Evolutionary conservation across 495 filamentous ascomycete species (phyloP).

Genomic region (Xylaria longipes): DNA sequence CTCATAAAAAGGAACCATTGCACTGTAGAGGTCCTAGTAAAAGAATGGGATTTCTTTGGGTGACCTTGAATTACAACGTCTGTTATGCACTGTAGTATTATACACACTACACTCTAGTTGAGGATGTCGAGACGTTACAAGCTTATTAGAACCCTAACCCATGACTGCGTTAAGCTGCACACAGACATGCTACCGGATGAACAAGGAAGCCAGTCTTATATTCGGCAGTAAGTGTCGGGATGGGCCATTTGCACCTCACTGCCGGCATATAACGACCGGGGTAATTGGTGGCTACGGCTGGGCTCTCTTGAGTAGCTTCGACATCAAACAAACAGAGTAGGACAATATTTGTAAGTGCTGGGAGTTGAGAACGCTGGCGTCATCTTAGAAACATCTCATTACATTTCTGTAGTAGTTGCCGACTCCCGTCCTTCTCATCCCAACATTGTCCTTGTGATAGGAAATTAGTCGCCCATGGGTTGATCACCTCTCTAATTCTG

Average conservation of each 20-base stretch:
- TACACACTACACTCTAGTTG: not conserved
- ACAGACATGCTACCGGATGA: not conserved
- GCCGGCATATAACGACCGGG: not conserved
- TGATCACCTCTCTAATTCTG: not conserved
- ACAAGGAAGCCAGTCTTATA: not conserved
- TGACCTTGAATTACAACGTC: not conserved
- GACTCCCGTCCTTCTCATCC: not conserved
- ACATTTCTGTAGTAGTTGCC: not conserved
- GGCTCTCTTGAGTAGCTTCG: not conserved
- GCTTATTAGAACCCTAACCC: not conserved
- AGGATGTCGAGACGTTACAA: not conserved
- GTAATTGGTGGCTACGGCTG: not conserved
- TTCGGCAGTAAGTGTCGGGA: slow-evolving; percentile 9
- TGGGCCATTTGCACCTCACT: not conserved
- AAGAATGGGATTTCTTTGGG: not conserved
- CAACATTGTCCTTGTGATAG: not conserved
- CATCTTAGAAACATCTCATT: not conserved
- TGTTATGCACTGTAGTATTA: slow-evolving; percentile 1
- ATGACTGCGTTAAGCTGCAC: not conserved
- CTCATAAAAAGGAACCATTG: not conserved
- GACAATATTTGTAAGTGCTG: not conserved
- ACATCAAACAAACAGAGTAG: not conserved
- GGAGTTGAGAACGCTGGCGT: not conserved
- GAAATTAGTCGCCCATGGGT: not conserved
- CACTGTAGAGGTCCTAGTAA: not conserved